phyloP scores from a whole-genome alignment of 129 eudicot genomes.

The Glebionis coronaria region DNA sequence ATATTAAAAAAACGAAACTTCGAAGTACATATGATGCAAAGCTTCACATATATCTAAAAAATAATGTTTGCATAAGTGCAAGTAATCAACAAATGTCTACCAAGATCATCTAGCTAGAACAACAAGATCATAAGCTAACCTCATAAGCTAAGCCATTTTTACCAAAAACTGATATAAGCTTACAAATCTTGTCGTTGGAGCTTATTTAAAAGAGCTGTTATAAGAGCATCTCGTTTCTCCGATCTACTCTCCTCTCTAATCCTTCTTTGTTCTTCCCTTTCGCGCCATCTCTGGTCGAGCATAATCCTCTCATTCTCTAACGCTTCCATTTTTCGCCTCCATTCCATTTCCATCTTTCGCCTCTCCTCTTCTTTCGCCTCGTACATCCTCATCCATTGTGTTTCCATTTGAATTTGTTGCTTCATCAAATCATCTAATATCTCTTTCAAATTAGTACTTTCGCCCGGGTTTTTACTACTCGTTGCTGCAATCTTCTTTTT shows the following conservation, averaged over 20 bases:
- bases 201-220: constrained; percentile 59
- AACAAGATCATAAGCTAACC: not conserved
- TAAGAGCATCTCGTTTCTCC: constrained; percentile 76
- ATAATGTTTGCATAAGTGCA: not conserved
- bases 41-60: not conserved
- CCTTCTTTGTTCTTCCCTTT: constrained; percentile 63
- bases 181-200: constrained; percentile 43
- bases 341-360: constrained; percentile 60
- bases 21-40: not conserved
- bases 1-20: no score
- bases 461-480: not conserved
- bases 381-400: constrained; percentile 55
- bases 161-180: no score
- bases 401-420: constrained; percentile 72
- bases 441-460: constrained; percentile 40
- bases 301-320: constrained; percentile 65
- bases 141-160: no score
- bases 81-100: not conserved
- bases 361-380: constrained; percentile 83
- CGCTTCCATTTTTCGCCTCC: constrained; percentile 80
- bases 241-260: constrained; percentile 66
- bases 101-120: not conserved
- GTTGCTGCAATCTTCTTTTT: constrained; percentile 36
- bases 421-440: constrained; percentile 73
- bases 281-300: constrained; percentile 63